phyloP scores from a whole-genome alignment of 2,329 filamentous ascomycete genomes.

The Epichloe gansuensis region DNA sequence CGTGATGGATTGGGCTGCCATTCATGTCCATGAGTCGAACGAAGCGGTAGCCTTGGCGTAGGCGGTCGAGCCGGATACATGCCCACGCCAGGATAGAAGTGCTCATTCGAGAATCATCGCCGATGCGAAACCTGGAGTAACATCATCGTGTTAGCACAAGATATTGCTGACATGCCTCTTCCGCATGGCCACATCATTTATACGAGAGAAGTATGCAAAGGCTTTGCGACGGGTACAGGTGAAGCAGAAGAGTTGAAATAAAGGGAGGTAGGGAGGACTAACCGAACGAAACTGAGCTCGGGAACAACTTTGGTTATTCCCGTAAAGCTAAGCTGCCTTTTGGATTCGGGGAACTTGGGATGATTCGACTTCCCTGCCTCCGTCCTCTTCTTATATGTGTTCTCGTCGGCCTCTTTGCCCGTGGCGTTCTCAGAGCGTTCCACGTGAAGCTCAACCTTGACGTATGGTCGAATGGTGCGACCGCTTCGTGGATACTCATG shows the following conservation, averaged over 20 bases:
- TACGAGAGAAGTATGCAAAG: background rate
- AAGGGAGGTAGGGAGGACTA: slow-evolving; percentile 20
- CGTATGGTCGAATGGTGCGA: slow-evolving; percentile 48
- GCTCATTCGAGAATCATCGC: slow-evolving; percentile 32
- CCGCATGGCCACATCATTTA: background rate
- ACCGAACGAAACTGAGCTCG: slow-evolving; percentile 63
- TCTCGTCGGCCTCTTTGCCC: slow-evolving; percentile 28
- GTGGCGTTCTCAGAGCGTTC: slow-evolving; percentile 40
- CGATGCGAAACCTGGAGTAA: slow-evolving; percentile 37
- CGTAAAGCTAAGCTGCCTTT: slow-evolving; percentile 45
- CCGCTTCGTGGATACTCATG: slow-evolving; percentile 18
- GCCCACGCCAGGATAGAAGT: slow-evolving; percentile 39
- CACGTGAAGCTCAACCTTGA: slow-evolving; percentile 72
- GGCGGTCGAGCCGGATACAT: slow-evolving; percentile 46
- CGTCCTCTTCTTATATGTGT: slow-evolving; percentile 48
- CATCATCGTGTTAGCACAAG: slow-evolving; percentile 9
- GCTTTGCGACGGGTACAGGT: background rate
- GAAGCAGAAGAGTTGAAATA: background rate
- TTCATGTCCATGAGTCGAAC: slow-evolving; percentile 35
- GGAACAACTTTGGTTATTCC: slow-evolving; percentile 49
- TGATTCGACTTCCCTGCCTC: slow-evolving; percentile 43
- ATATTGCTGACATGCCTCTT: background rate
- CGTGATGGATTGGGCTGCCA: slow-evolving; percentile 31
- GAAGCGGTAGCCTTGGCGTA: slow-evolving; percentile 43
- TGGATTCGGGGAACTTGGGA: slow-evolving; percentile 46